phyloP scores from a whole-genome alignment of 495 filamentous ascomycete genomes.

The Talaromyces adpressus region DNA sequence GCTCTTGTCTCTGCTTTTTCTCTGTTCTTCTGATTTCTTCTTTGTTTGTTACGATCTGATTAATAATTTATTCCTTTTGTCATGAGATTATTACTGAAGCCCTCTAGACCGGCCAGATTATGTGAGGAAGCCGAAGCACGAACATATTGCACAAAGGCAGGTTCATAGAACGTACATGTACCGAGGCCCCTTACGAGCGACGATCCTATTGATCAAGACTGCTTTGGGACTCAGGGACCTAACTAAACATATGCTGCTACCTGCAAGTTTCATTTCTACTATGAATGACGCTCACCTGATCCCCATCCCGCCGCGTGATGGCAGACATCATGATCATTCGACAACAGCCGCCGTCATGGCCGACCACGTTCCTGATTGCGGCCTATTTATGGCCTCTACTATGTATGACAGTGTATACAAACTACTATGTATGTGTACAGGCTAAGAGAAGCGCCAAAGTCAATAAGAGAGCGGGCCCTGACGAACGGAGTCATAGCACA shows the following conservation, averaged over 20 bases:
- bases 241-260: not conserved
- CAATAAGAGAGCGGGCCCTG: not conserved
- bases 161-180: not conserved
- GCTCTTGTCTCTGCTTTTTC: not conserved
- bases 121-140: not conserved
- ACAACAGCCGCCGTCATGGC: not conserved
- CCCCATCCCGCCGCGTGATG: not conserved
- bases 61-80: not conserved
- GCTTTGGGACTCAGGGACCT: no score
- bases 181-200: not conserved
- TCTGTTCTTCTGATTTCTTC: not conserved
- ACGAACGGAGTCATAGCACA: not conserved
- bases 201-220: no score
- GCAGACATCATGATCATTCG: not conserved
- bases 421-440: no score
- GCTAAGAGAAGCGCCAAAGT: not conserved
- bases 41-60: not conserved
- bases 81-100: not conserved
- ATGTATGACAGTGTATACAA: no score
- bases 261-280: not conserved
- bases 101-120: not conserved
- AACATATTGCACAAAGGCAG: not conserved
- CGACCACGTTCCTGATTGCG: not conserved
- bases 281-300: not conserved
- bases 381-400: not conserved